Base-by-base conservation (phyloP, 148 eudicot genomes). In the Polygonum aviculare region DNA sequence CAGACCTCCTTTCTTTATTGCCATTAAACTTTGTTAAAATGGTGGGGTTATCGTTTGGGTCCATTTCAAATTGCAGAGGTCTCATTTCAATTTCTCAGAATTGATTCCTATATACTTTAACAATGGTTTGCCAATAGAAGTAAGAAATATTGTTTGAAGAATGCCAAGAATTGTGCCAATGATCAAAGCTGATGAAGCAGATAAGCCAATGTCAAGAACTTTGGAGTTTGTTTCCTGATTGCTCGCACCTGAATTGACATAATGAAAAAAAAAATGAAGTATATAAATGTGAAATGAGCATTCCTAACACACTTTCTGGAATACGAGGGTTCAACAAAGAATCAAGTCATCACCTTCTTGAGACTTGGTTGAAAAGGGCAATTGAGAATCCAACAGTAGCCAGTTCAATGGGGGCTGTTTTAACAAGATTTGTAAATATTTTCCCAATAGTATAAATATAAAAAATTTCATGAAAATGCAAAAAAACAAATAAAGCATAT, bases 351-450 rank as follows among this genome's bases (percentile, higher is more conserved):
- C 77, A 89, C 91, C 86, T 83, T 50, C 90, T 86, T 63, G 93
- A 93, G 51, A 83, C 96, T 87, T 93, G 97, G 81, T 93, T 93
- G 84, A 93, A 89, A 40, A 93, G 72, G 19, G 97, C 97, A 55
- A 93, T 93, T 19, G 97, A 85, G 51, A 90, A 85, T 54, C 97
- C 97, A 44, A 93, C 97, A 77, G 93, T 96, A 79, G 97, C 96
- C 12, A 93, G 91, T 63, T 93, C 96, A 59, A 86, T 78, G 4
- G 95, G 86, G 74, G 96, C 97, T 93, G 82, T 67, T 67, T 35
- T 36, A 22, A 79, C 21, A 49, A 16, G 21, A 41, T n/a, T 12
- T 9, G 5, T 12, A 65, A 38, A 69, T 69, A 69, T n/a, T n/a
- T n/a, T n/a, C n/a, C n/a, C n/a, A n/a, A n/a, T n/a, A n/a, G n/a